A percentile compares a stretch with the other conserved stretches of the same genome.
Evolutionary conservation across 805 yeast genomes (phyloP).

Genomic region (Myxozyma melibiosi): DNA sequence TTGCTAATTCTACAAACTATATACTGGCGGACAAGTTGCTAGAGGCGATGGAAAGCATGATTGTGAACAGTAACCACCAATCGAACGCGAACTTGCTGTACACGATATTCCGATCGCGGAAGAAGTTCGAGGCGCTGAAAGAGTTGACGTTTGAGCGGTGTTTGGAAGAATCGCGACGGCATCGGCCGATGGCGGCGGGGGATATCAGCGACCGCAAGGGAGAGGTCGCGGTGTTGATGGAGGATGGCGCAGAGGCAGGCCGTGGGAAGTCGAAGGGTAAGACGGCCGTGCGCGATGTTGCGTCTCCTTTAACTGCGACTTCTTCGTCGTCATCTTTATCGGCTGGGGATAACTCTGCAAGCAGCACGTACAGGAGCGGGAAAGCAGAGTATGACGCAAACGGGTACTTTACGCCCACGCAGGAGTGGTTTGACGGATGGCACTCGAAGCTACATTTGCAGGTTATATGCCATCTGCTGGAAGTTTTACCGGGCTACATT

Average conservation of each 20-base stretch:
- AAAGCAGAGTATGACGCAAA: neutral
- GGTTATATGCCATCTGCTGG: constrained; percentile 12
- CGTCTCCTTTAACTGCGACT: too few species aligned
- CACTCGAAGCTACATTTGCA: constrained; percentile 15
- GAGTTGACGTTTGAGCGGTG: constrained; percentile 22
- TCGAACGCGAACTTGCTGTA: constrained; percentile 37
- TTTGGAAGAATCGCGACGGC: constrained; percentile 23
- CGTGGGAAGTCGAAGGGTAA: constrained; percentile 20
- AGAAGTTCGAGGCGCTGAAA: constrained; percentile 29
- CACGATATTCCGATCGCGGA: constrained; percentile 35
- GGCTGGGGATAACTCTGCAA: too few species aligned
- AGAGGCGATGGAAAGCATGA: constrained; percentile 31
- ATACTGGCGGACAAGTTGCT: constrained; percentile 33
- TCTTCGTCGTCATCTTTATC: too few species aligned
- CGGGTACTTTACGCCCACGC: constrained; percentile 49
- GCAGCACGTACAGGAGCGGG: too few species aligned
- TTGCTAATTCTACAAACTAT: constrained; percentile 35
- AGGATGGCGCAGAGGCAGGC: constrained; percentile 1
- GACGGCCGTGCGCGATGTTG: neutral
- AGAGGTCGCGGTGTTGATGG: constrained; percentile 23
- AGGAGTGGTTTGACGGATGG: constrained; percentile 48
- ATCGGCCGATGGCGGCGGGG: constrained; percentile 7
- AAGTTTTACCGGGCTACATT: constrained; percentile 19
- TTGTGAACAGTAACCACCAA: constrained; percentile 37
- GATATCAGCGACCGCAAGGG: constrained; percentile 15